Evolutionary conservation across 805 yeast species (phyloP).

Genomic region (Candida germanica): DNA sequence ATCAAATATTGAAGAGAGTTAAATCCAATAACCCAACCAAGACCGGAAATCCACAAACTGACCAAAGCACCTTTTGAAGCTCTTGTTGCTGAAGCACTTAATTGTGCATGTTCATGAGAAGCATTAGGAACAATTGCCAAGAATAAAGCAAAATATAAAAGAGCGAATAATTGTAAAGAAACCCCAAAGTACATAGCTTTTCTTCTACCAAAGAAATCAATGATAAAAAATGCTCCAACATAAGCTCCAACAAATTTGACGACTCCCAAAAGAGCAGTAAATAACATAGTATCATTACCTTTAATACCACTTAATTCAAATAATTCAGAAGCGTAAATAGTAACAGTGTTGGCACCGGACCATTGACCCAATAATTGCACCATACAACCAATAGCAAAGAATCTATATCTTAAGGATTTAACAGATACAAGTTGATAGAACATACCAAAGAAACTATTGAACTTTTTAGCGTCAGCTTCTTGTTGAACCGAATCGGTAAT

Average conservation of each 20-base stretch:
- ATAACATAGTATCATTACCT: conserved; percentile 40
- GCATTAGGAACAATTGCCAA: conserved; percentile 45
- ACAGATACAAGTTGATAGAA: conserved; percentile 18
- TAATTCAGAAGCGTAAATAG: conserved; percentile 55
- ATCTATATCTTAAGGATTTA: conserved; percentile 44
- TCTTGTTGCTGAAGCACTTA: conserved; percentile 27
- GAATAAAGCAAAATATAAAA: conserved; percentile 47
- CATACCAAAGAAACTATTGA: conserved; percentile 30
- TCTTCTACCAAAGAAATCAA: conserved; percentile 54
- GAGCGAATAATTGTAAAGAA: conserved; percentile 37
- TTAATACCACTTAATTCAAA: conserved; percentile 46
- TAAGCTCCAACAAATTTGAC: conserved; percentile 51
- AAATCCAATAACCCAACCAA: conserved; percentile 61
- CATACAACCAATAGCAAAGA: conserved; percentile 37
- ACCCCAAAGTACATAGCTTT: conserved; percentile 49
- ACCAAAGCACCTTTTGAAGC: conserved; percentile 52
- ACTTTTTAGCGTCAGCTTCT: conserved; percentile 28
- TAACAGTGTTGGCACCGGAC: conserved; percentile 57
- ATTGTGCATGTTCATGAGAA: conserved; percentile 23
- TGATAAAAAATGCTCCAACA: conserved; percentile 49
- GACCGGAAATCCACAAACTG: conserved; percentile 47
- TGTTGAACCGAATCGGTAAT: conserved; percentile 44
- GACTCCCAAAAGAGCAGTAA: conserved; percentile 53
- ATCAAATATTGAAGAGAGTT: conserved; percentile 54
- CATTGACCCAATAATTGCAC: conserved; percentile 54